Conservation (phyloP, 352 stramenopile genomes). For the Pythium periplocum region DNA sequence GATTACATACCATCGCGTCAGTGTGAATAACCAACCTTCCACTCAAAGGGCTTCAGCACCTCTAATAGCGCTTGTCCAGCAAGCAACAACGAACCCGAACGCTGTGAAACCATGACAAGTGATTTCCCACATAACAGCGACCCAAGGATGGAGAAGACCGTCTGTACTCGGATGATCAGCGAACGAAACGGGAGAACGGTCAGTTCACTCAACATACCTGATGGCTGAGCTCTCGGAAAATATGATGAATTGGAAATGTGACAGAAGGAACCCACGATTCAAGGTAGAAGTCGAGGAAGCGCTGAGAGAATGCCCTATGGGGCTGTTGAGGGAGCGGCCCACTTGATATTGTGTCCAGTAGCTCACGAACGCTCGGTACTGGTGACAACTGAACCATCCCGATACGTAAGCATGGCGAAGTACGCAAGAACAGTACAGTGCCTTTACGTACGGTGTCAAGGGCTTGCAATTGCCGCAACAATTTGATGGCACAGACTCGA, state of each 20-base stretch:
- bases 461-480: no score
- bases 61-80: conserved; percentile 32
- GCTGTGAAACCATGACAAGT: conserved; percentile 52
- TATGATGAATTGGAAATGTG: conserved; percentile 24
- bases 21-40: conserved; percentile 26
- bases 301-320: background rate
- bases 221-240: conserved; percentile 51
- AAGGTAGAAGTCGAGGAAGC: conserved; percentile 35
- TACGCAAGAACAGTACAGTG: no score
- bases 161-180: conserved; percentile 22
- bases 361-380: no score
- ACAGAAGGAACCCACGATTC: conserved; percentile 3
- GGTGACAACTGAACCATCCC: no score
- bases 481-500: no score
- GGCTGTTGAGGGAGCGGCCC: background rate
- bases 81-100: conserved; percentile 27
- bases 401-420: no score
- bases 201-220: conserved; percentile 25
- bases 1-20: background rate
- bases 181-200: background rate
- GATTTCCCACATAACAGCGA: conserved; percentile 46
- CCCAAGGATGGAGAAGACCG: conserved; percentile 35
- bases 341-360: no score
- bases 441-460: no score
- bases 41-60: conserved; percentile 52